Base-by-base conservation (phyloP, 2,329 filamentous ascomycete species). In the Fusarium sp. region DNA sequence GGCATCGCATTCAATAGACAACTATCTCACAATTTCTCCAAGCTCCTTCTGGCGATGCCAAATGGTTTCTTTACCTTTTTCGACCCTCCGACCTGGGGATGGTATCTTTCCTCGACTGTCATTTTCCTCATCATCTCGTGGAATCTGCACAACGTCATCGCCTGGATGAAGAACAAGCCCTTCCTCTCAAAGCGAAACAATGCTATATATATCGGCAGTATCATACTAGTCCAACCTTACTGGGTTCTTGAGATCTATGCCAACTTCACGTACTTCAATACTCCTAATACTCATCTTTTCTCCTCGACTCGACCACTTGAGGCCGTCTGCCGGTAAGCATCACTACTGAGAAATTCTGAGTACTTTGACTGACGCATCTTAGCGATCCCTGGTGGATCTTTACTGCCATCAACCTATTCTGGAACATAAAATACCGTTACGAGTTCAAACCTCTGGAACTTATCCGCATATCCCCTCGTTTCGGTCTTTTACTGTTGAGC, bases 381-480 rank as follows among this genome's bases (percentile, higher is more conserved):
- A 87, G 87, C 15, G 90, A 92, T 72, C 90, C 90, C 0, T 92
- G 90, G 90, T 92, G 90, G 90, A 86, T 92, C 24, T 90, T 90
- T 72, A 91, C 90, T 0, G 88, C 87, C 4, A 75, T 86, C 68
- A 88, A 85, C 28, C 83, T 93, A 7, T 88, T 92, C 78, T 91
- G 87, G 83, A 90, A 90, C 51, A 91, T 92, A 78, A 90, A 89
- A 66, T 85, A 83, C 35, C 86, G 89, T 48, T 92, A 92, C 79
- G 87, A 89, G 52, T 88, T 92, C 70, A 85, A 85, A 6, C 80
- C 89, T 38, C 76, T 85, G 49, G 89, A 92, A 66, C 86, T 92
- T 28, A 82, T 92, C 57, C 83, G 84, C 9, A 87, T 90, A 12
- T 91, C 89, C 5, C 90, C 90, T 3, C 89, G 90, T 7, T 92